Evolutionary conservation across 805 yeast genomes (phyloP).

Genomic region (Wickerhamomyces sydowiorum): DNA sequence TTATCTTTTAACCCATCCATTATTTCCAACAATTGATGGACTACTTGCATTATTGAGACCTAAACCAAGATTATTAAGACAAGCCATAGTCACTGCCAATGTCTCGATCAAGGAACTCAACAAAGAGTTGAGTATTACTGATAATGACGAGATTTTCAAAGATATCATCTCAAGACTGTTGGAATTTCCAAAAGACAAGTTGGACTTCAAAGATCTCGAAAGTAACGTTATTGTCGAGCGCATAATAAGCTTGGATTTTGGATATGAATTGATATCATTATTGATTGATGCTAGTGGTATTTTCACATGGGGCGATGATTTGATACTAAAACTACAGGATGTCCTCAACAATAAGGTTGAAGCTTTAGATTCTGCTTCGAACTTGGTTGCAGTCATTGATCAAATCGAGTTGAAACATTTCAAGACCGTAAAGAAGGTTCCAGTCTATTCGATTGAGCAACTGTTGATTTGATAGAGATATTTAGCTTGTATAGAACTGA

Average conservation of each 20-base stretch:
- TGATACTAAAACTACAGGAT: conserved; percentile 37
- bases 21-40: conserved; percentile 65
- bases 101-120: conserved; percentile 60
- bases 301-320: conserved; percentile 53
- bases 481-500: too few relatives aligned
- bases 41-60: conserved; percentile 47
- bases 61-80: conserved; percentile 65
- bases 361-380: conserved; percentile 35
- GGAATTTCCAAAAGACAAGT: conserved; percentile 45
- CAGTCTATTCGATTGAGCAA: conserved; percentile 50
- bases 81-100: conserved; percentile 75
- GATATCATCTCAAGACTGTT: conserved; percentile 64
- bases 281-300: conserved; percentile 72
- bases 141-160: conserved; percentile 57
- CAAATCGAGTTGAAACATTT: conserved; percentile 22
- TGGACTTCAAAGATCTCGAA: conserved; percentile 18
- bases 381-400: conserved; percentile 20
- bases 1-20: conserved; percentile 81
- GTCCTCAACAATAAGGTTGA: conserved; percentile 44
- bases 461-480: conserved; percentile 17
- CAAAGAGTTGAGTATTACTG: conserved; percentile 48
- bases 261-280: conserved; percentile 57
- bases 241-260: conserved; percentile 40
- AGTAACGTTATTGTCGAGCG: conserved; percentile 38
- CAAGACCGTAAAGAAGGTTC: conserved; percentile 36